Evolutionary conservation across 352 stramenopile genomes (phyloP).

Genomic region (Phytophthora rubi): DNA sequence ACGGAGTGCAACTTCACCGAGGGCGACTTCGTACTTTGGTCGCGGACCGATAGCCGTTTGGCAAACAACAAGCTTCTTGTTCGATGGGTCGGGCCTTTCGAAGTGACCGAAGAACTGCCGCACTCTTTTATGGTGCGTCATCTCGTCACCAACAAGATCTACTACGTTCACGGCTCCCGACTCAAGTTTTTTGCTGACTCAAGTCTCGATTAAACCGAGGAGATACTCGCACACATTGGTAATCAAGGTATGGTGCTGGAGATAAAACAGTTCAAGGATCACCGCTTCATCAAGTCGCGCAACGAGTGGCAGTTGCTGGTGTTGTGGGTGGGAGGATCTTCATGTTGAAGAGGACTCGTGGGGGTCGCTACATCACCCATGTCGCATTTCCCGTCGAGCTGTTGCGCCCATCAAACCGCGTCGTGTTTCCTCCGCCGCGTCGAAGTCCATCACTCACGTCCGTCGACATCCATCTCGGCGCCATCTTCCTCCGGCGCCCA

Average conservation of each 20-base stretch:
- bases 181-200: conserved; percentile 11
- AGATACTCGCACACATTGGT: background rate
- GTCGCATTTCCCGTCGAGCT: too few species aligned
- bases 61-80: conserved; percentile 5
- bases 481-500: too few species aligned
- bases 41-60: conserved; percentile 3
- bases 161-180: conserved; percentile 3
- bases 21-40: background rate
- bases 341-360: conserved; percentile 19
- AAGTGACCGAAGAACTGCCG: background rate
- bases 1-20: conserved; percentile 3
- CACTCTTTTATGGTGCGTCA: conserved; percentile 7
- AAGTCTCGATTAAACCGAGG: background rate
- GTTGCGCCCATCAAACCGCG: too few species aligned
- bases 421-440: too few species aligned
- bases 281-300: background rate
- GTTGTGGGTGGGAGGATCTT: conserved; percentile 3
- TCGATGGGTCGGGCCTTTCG: conserved; percentile 1
- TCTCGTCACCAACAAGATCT: background rate
- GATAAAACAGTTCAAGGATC: background rate
- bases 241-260: conserved; percentile 13
- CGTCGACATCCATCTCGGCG: too few species aligned
- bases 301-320: conserved; percentile 9
- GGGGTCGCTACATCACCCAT: conserved; percentile 8
- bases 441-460: too few species aligned